Evolutionary conservation across 352 stramenopile species (phyloP).

Genomic region (Phytophthora pseudosyringae): DNA sequence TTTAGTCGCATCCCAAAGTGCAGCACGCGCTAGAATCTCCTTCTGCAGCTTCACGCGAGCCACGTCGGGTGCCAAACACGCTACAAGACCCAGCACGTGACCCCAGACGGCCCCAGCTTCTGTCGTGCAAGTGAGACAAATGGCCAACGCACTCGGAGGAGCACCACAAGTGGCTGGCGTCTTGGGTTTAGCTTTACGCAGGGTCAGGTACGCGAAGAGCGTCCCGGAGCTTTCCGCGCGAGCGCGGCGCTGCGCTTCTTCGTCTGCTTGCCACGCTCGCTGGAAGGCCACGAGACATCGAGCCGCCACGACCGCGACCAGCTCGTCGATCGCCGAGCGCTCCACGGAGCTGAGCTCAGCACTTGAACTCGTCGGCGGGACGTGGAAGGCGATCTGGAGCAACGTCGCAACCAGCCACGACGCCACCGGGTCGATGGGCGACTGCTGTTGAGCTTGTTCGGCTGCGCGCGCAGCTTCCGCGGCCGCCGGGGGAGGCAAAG

Average conservation of each 20-base stretch:
- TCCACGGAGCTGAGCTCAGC: constrained; percentile 18
- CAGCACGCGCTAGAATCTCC: constrained; percentile 38
- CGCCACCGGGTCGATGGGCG: constrained; percentile 26
- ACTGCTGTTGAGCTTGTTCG: constrained; percentile 24
- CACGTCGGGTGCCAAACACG: constrained; percentile 20
- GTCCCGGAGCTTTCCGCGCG: constrained; percentile 38
- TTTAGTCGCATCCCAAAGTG: constrained; percentile 34
- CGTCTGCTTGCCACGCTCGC: constrained; percentile 52
- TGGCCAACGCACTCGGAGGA: constrained; percentile 8
- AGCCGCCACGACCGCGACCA: constrained; percentile 11
- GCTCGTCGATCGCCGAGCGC: constrained; percentile 21
- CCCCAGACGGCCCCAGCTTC: constrained; percentile 29
- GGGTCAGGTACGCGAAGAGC: constrained; percentile 59
- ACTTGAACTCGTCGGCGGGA: constrained; percentile 5
- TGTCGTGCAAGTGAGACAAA: constrained; percentile 26
- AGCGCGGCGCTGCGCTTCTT: constrained; percentile 42
- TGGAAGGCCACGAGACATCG: constrained; percentile 44
- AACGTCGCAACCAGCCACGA: constrained; percentile 61
- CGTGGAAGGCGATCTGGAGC: constrained; percentile 40
- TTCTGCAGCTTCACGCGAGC: constrained; percentile 42
- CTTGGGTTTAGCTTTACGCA: constrained; percentile 31
- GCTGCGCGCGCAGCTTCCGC: constrained; percentile 18
- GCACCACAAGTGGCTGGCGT: not conserved
- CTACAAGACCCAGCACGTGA: constrained; percentile 28
- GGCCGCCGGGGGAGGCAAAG: constrained; percentile 12